Base-by-base conservation (phyloP, 441 rosid species). In the Brassica hybrid region DNA sequence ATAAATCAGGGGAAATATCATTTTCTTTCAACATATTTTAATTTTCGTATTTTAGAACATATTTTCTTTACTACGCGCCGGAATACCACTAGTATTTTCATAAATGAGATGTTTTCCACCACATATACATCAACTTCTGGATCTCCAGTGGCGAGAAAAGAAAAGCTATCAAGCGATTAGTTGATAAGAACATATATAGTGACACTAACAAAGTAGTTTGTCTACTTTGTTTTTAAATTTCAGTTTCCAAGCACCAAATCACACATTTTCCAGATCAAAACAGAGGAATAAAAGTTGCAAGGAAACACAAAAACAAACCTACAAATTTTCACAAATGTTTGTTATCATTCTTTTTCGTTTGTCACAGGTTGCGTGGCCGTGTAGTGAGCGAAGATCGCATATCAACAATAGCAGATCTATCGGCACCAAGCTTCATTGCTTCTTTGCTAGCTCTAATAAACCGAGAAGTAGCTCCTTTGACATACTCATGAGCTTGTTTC, bases 391-490 rank as follows among this genome's bases (percentile, higher is more conserved):
- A 91, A 14, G 97, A 88, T 38, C 93, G 84, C 94, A 91, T 94
- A 80, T 94, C 94, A 3, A 94, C 98, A 83, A 94, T 90, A n/a
- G 94, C 94, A 52, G 96, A 90, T 82, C 88, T 86, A 71, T 87
- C 83, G 3, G 98, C 97, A 41, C 97, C 96, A 61, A 94, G 80
- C 68, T 85, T 89, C 73, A 90, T 68, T 3, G 97, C 98, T 78
- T 94, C 95, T 88, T 89, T 94, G 82, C 98, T 94, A 10, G 98
- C 96, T 76, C 93, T 84, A 54, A 92, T 84, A 76, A 94, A 94
- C 78, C 95, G 80, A 3, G 92, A 81, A 5, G 89, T 83, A 2
- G 98, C 89, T 14, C 92, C 97, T 71, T 69, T 83, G 9, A 84
- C 91, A 34, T 94, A 94, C 17, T 86, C 88, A 12, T 88, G 90